Percentiles rank a stretch among this genome's conserved stretches.
Conservation (phyloP, 768 basidiomycete species). For the Trametes meyenii region DNA sequence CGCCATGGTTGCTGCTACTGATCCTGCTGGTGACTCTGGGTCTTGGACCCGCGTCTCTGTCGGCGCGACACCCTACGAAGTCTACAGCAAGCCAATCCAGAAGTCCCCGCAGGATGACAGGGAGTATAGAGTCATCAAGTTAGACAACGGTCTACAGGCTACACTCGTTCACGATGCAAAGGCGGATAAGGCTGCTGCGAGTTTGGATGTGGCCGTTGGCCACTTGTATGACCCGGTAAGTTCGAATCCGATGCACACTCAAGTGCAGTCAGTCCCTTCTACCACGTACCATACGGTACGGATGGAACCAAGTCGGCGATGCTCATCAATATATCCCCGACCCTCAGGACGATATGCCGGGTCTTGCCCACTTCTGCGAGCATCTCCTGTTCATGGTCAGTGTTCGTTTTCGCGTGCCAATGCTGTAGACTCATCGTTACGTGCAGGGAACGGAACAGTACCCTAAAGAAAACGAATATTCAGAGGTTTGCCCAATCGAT, state of each 20-base stretch:
- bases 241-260: conserved; percentile 11
- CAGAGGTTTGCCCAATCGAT: conserved; percentile 55
- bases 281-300: background rate
- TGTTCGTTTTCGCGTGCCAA: conserved; percentile 11
- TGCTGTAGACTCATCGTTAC: background rate
- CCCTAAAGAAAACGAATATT: conserved; percentile 94
- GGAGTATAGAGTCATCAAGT: conserved; percentile 75
- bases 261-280: background rate
- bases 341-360: conserved; percentile 80
- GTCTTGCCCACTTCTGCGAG: conserved; percentile 94
- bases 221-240: conserved; percentile 91
- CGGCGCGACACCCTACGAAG: conserved; percentile 40
- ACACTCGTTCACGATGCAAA: conserved; percentile 80
- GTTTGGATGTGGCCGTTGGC: conserved; percentile 92
- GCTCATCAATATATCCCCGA: background rate
- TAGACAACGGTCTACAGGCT: conserved; percentile 90
- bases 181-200: conserved; percentile 94
- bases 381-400: conserved; percentile 94
- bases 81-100: conserved; percentile 63
- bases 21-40: conserved; percentile 6
- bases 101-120: conserved; percentile 80
- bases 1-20: conserved; percentile 18
- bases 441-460: conserved; percentile 77
- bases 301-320: background rate
- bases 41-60: conserved; percentile 22